Evolutionary conservation across 2,329 filamentous ascomycete species (phyloP).

Genomic region (Fusarium mexicanum): DNA sequence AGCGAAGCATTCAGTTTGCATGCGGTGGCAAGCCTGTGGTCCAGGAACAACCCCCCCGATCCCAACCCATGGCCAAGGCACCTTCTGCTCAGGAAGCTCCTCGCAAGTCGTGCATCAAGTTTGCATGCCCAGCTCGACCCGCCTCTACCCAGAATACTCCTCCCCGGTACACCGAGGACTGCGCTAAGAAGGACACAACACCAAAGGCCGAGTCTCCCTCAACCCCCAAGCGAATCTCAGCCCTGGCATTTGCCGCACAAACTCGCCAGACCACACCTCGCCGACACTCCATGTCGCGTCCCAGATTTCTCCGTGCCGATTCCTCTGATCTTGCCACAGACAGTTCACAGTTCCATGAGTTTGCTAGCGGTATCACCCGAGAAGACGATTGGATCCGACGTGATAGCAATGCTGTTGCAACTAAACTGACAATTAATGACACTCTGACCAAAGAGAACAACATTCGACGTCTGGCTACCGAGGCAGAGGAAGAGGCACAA

Average conservation of each 20-base stretch:
- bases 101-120: slow-evolving; percentile 75
- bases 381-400: slow-evolving; percentile 91
- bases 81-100: slow-evolving; percentile 52
- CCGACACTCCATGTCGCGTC: slow-evolving; percentile 41
- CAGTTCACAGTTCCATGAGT: slow-evolving; percentile 83
- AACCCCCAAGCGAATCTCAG: slow-evolving; percentile 46
- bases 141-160: slow-evolving; percentile 53
- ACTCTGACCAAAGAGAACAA: slow-evolving; percentile 89
- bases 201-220: slow-evolving; percentile 43
- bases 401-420: slow-evolving; percentile 69
- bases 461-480: slow-evolving; percentile 85
- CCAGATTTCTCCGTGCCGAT: slow-evolving; percentile 62
- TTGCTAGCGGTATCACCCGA: slow-evolving; percentile 81
- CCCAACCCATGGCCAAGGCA: slow-evolving; percentile 47
- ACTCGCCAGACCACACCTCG: slow-evolving; percentile 39
- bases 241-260: slow-evolving; percentile 35
- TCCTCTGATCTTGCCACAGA: slow-evolving; percentile 63
- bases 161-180: slow-evolving; percentile 39
- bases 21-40: slow-evolving; percentile 72
- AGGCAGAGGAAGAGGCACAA: slow-evolving; percentile 89
- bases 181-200: slow-evolving; percentile 11
- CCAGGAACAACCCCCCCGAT: slow-evolving; percentile 53
- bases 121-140: slow-evolving; percentile 73
- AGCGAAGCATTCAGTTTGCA: slow-evolving; percentile 92
- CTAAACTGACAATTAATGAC: slow-evolving; percentile 87